phyloP scores from a whole-genome alignment of 2,329 filamentous ascomycete species.

The Monilinia fructicola region DNA sequence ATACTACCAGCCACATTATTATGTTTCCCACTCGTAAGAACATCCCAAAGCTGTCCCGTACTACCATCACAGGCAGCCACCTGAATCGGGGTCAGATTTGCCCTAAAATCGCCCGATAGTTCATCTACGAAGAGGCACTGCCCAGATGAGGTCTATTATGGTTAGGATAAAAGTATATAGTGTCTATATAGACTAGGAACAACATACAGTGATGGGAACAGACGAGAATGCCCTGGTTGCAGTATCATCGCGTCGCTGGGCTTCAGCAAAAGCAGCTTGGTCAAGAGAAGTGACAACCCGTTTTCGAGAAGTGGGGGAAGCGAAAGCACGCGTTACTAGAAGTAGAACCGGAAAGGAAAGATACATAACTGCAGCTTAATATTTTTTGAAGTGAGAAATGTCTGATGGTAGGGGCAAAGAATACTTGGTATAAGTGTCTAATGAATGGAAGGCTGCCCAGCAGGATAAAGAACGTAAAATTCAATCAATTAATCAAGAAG shows the following conservation, averaged over 20 bases:
- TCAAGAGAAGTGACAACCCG: conserved; percentile 19
- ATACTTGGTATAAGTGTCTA: neutral
- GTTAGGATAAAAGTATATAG: neutral
- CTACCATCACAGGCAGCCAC: conserved; percentile 44
- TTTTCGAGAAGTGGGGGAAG: conserved; percentile 10
- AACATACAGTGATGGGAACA: conserved; percentile 44
- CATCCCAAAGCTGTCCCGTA: conserved; percentile 46
- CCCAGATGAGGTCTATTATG: conserved; percentile 38
- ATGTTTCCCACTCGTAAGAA: conserved; percentile 52
- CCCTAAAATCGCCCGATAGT: conserved; percentile 48
- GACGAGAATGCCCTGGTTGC: conserved; percentile 45
- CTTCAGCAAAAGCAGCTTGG: conserved; percentile 44
- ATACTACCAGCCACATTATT: conserved; percentile 48
- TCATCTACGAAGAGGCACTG: conserved; percentile 47
- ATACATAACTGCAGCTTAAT: conserved; percentile 11
- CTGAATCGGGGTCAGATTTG: conserved; percentile 47
- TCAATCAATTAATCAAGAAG: neutral
- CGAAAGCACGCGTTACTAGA: conserved; percentile 4
- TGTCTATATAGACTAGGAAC: neutral
- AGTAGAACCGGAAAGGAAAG: conserved; percentile 11
- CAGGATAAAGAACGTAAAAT: conserved; percentile 2
- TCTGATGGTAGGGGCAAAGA: neutral
- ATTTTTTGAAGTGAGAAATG: neutral
- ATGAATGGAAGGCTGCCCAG: conserved; percentile 16
- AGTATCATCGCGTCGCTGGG: conserved; percentile 45